Conservation (phyloP, 139 green algal genomes). For the Tetraselmis striata region DNA sequence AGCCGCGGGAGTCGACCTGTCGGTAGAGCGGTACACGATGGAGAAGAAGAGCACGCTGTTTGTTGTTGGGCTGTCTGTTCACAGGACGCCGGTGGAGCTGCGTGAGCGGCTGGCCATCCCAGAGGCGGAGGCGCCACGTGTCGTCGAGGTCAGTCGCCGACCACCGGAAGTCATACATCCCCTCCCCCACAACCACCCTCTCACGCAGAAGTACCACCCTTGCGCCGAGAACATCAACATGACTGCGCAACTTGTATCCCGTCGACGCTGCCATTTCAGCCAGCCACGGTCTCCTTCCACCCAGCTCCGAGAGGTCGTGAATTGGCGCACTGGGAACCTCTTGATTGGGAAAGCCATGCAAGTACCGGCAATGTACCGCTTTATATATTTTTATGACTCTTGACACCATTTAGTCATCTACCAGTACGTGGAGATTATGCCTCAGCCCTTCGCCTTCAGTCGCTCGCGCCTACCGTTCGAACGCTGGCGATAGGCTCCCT, state of each 20-base stretch:
- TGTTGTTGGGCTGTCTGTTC: conserved; percentile 90
- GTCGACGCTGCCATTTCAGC: too few relatives aligned
- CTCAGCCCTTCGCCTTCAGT: too few relatives aligned
- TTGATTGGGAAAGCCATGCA: too few relatives aligned
- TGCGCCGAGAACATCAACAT: neutral
- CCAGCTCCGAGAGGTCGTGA: too few relatives aligned
- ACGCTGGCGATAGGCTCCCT: too few relatives aligned
- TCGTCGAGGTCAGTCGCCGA: conserved; percentile 50
- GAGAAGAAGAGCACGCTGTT: conserved; percentile 91
- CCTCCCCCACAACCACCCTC: neutral
- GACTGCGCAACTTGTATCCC: too few relatives aligned
- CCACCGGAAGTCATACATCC: neutral
- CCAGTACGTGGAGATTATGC: too few relatives aligned
- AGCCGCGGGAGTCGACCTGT: neutral
- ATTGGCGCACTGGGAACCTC: neutral
- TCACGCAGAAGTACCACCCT: neutral
- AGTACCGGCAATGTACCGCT: too few relatives aligned
- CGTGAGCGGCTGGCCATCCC: conserved; percentile 95
- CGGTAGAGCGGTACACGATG: conserved; percentile 54
- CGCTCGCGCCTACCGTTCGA: too few relatives aligned
- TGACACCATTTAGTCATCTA: too few relatives aligned
- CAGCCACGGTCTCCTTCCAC: too few relatives aligned
- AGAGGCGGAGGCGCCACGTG: conserved; percentile 81
- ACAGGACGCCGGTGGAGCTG: conserved; percentile 91
- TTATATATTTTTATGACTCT: too few relatives aligned